A percentile compares a stretch with the other conserved stretches of the same genome.
Conservation (phyloP, 2,329 filamentous ascomycete genomes). For the Coniochaeta prunicola region DNA sequence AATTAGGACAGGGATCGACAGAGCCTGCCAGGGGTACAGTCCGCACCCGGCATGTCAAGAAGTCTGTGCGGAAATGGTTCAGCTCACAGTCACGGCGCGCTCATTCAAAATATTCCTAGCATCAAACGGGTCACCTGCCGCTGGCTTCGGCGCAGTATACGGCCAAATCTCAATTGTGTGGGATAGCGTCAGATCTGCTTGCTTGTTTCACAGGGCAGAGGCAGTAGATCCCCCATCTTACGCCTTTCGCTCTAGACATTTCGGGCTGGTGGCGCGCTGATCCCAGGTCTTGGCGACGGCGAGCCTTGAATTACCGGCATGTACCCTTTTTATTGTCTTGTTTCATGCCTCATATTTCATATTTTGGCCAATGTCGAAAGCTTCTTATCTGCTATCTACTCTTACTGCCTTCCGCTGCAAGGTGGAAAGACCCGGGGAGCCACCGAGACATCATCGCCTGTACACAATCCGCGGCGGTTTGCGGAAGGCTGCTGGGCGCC, state of each 20-base stretch:
- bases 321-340: not conserved
- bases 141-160: not conserved
- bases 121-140: not conserved
- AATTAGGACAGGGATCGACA: not conserved
- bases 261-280: not conserved
- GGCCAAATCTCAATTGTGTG: not conserved
- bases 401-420: not conserved
- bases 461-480: not conserved
- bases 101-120: not conserved
- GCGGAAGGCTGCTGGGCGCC: not conserved
- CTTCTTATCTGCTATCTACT: not conserved
- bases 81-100: not conserved
- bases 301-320: not conserved
- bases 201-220: constrained; percentile 2
- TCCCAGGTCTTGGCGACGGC: not conserved
- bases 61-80: not conserved
- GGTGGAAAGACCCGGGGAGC: not conserved
- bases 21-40: not conserved
- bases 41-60: not conserved
- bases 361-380: not conserved
- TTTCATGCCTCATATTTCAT: not conserved
- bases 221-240: constrained; percentile 2
- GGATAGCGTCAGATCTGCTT: not conserved
- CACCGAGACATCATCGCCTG: not conserved
- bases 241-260: not conserved